Conservation (phyloP, 176 grass and related monocot genomes). For the Melocanna baccifera region DNA sequence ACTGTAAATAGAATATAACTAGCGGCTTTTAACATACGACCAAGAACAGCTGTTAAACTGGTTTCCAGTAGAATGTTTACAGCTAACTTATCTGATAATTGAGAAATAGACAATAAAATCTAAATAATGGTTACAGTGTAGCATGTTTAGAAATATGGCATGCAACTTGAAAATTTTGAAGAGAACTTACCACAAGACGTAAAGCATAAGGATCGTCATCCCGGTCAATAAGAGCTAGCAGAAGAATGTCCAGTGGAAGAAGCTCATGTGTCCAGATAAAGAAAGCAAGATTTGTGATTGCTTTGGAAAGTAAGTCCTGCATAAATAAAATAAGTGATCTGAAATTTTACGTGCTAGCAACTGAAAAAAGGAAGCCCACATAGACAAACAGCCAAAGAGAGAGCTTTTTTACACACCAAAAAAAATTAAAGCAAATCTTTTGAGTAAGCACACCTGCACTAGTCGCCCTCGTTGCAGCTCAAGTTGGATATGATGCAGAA, state of each 20-base stretch:
- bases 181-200: constrained; percentile 75
- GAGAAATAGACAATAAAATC: not conserved
- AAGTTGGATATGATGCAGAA: constrained; percentile 93
- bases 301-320: constrained; percentile 89
- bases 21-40: not conserved
- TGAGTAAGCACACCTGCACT: constrained; percentile 58
- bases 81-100: constrained; percentile 5
- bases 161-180: constrained; percentile 5
- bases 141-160: constrained; percentile 20
- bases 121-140: not conserved
- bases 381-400: constrained; percentile 4
- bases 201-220: constrained; percentile 95
- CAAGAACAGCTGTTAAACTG: constrained; percentile 17
- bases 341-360: constrained; percentile 10
- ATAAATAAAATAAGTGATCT: constrained; percentile 23
- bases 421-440: constrained; percentile 6
- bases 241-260: constrained; percentile 89
- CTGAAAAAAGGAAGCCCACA: constrained; percentile 28
- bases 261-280: constrained; percentile 96
- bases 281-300: constrained; percentile 80
- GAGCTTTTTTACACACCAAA: not conserved
- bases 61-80: constrained; percentile 7
- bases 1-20: constrained; percentile 13
- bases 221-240: constrained; percentile 93
- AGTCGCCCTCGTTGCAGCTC: constrained; percentile 74